phyloP scores from a whole-genome alignment of 31 red algal species.

The Asparagopsis taxiformis region DNA sequence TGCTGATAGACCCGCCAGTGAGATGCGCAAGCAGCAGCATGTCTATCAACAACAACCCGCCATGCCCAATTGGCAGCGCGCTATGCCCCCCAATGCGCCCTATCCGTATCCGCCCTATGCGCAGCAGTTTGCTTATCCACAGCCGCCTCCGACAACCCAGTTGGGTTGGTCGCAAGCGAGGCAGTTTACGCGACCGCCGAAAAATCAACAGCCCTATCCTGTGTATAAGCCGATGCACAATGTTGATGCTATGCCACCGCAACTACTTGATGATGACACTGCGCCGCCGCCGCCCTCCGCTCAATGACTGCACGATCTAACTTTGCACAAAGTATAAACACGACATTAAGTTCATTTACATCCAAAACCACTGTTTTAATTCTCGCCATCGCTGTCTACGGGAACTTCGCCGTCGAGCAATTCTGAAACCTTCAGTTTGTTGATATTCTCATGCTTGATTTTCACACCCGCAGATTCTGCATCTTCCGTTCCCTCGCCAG shows the following conservation, averaged over 20 bases:
- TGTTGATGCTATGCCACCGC: too few relatives aligned
- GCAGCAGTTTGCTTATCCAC: not conserved
- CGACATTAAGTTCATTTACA: too few relatives aligned
- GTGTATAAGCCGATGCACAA: too few relatives aligned
- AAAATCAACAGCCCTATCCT: too few relatives aligned
- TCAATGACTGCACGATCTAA: not conserved
- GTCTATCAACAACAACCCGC: too few relatives aligned
- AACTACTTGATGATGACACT: not conserved
- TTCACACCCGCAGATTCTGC: slow-evolving; percentile 6
- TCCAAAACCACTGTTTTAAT: too few relatives aligned
- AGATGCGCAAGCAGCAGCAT: too few relatives aligned
- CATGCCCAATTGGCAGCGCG: too few relatives aligned
- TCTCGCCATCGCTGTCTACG: slow-evolving; percentile 9
- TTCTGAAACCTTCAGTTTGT: slow-evolving; percentile 41
- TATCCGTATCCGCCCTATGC: slow-evolving; percentile 7
- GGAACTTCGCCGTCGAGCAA: too few relatives aligned
- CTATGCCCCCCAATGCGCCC: not conserved
- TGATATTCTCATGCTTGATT: slow-evolving; percentile 42
- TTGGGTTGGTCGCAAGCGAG: too few relatives aligned
- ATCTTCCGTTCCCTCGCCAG: slow-evolving; percentile 1
- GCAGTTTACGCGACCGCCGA: too few relatives aligned
- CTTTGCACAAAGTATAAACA: too few relatives aligned
- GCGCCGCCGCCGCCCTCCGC: slow-evolving; percentile 2
- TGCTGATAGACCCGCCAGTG: slow-evolving; percentile 21
- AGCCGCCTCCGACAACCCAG: not conserved